phyloP scores from a whole-genome alignment of 2,329 filamentous ascomycete genomes.

The Cadophora sp. region DNA sequence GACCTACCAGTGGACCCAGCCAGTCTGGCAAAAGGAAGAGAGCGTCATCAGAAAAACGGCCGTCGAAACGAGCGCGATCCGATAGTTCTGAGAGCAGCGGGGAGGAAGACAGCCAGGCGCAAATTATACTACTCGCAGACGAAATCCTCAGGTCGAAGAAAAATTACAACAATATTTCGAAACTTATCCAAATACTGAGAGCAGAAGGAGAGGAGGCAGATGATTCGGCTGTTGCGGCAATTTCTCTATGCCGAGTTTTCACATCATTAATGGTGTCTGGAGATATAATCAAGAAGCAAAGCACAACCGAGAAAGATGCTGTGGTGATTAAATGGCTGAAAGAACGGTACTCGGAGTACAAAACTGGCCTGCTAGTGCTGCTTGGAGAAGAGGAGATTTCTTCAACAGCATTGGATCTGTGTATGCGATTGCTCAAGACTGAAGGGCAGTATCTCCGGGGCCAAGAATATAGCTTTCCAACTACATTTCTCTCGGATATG shows the following conservation, averaged over 20 bases:
- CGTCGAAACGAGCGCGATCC: conserved; percentile 52
- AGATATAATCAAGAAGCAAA: conserved; percentile 69
- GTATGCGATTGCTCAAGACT: conserved; percentile 85
- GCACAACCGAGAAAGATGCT: conserved; percentile 73
- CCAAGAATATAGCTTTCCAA: conserved; percentile 73
- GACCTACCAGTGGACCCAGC: conserved; percentile 26
- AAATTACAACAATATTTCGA: conserved; percentile 89
- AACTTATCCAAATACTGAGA: conserved; percentile 67
- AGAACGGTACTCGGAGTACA: conserved; percentile 75
- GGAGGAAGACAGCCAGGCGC: conserved; percentile 63
- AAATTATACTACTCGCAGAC: conserved; percentile 77
- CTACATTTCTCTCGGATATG: conserved; percentile 68
- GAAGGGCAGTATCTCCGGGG: conserved; percentile 70
- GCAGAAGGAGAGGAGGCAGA: conserved; percentile 58
- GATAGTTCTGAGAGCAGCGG: conserved; percentile 48
- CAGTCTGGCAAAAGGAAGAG: conserved; percentile 54
- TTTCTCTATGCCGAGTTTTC: conserved; percentile 87
- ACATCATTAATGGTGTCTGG: conserved; percentile 80
- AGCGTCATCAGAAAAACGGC: conserved; percentile 54
- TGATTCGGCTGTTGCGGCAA: conserved; percentile 70
- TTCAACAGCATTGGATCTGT: conserved; percentile 74
- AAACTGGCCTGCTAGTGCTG: conserved; percentile 64
- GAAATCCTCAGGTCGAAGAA: conserved; percentile 86
- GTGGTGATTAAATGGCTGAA: conserved; percentile 82
- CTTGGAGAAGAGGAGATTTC: conserved; percentile 69